Evolutionary conservation across 2,329 filamentous ascomycete genomes (phyloP).

Genomic region (Beauveria sp.): DNA sequence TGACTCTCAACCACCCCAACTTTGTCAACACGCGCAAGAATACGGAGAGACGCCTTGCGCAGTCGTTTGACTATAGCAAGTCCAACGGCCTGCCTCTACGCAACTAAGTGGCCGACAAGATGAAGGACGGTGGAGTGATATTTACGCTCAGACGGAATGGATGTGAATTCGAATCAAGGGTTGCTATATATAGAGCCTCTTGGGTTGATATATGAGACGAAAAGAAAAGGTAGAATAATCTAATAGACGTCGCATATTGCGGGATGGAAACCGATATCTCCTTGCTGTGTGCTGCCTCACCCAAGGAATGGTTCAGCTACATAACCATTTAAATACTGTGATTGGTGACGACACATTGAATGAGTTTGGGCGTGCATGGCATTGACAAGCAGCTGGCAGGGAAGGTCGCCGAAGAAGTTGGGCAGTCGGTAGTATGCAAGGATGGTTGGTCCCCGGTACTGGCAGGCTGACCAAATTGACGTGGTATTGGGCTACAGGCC

Average conservation of each 20-base stretch:
- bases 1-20: conserved; percentile 94
- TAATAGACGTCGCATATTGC: neutral
- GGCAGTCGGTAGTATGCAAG: neutral
- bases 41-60: conserved; percentile 36
- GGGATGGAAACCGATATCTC: neutral
- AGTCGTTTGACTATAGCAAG: conserved; percentile 33
- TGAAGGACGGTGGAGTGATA: neutral
- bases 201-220: neutral
- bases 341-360: neutral
- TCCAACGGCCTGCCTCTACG: conserved; percentile 34
- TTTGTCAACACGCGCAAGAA: conserved; percentile 80
- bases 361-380: too few species aligned
- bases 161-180: neutral
- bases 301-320: neutral
- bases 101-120: conserved; percentile 12
- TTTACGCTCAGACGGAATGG: conserved; percentile 16
- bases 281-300: neutral
- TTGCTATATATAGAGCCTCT: neutral
- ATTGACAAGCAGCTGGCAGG: neutral
- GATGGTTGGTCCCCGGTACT: neutral
- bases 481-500: neutral
- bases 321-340: neutral
- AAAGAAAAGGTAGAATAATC: neutral
- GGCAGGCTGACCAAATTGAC: neutral
- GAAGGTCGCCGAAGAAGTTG: too few species aligned